Conservation (phyloP, 2,329 filamentous ascomycete species). For the Ceratocystis variospora region DNA sequence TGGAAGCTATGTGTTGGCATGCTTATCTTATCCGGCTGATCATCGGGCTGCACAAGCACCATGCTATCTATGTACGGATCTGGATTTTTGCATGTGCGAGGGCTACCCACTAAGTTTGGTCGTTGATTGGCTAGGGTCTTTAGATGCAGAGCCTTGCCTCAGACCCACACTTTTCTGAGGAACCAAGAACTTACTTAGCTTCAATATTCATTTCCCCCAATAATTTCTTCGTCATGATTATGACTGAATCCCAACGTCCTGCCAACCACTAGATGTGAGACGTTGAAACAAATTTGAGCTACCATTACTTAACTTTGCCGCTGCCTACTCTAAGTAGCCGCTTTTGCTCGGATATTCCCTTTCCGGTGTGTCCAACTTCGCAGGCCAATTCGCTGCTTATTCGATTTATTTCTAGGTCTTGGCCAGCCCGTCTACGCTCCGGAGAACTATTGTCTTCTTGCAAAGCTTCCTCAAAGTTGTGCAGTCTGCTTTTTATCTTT, state of each 20-base stretch:
- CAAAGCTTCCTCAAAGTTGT: not conserved
- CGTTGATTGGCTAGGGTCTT: not conserved
- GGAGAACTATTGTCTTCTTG: no score
- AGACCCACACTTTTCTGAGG: not conserved
- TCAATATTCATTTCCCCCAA: not conserved
- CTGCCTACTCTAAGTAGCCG: not conserved
- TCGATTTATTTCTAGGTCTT: not conserved
- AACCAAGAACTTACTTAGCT: not conserved
- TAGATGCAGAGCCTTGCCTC: constrained; percentile 3
- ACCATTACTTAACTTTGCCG: not conserved
- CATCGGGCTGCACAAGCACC: not conserved
- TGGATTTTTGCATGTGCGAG: not conserved
- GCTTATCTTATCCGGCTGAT: constrained; percentile 13
- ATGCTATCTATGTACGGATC: no score
- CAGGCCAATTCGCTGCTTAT: not conserved
- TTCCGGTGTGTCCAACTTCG: not conserved
- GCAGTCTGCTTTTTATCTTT: not conserved
- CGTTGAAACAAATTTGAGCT: not conserved
- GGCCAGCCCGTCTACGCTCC: not conserved
- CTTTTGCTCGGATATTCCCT: not conserved
- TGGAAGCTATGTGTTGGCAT: not conserved
- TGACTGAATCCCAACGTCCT: not conserved
- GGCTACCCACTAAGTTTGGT: not conserved
- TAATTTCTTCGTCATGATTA: not conserved
- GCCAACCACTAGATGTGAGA: not conserved